Conservation (phyloP, 2,329 filamentous ascomycete species). For the Celoporthe dispersa region DNA sequence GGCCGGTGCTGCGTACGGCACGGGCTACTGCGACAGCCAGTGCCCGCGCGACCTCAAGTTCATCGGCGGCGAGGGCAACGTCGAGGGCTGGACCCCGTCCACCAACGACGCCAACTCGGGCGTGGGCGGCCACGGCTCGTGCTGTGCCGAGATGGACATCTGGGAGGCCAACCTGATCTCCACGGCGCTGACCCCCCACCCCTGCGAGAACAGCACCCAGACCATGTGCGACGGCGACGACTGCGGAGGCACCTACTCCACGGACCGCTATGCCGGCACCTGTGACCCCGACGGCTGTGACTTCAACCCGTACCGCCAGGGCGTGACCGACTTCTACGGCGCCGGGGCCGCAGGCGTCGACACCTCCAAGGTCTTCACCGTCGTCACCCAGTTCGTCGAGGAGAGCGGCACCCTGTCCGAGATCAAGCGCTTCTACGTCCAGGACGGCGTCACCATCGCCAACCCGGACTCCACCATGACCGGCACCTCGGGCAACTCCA, state of each 20-base stretch:
- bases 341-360: constrained; percentile 56
- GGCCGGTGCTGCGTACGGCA: constrained; percentile 63
- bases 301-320: constrained; percentile 70
- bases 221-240: constrained; percentile 50
- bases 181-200: constrained; percentile 56
- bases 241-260: constrained; percentile 54
- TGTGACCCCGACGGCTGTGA: constrained; percentile 71
- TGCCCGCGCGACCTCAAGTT: constrained; percentile 62
- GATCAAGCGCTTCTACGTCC: constrained; percentile 64
- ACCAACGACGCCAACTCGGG: constrained; percentile 54
- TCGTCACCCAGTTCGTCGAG: constrained; percentile 62
- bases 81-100: constrained; percentile 50
- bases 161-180: constrained; percentile 45
- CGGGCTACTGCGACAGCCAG: constrained; percentile 60
- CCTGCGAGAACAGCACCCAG: constrained; percentile 55
- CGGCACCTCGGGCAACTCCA: constrained; percentile 39
- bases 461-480: constrained; percentile 44
- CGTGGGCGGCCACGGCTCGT: constrained; percentile 49
- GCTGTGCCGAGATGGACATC: constrained; percentile 58
- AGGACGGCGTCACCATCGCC: constrained; percentile 58
- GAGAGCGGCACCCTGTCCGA: constrained; percentile 45
- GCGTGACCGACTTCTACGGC: constrained; percentile 64
- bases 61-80: constrained; percentile 58
- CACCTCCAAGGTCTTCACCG: constrained; percentile 61
- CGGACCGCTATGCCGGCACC: constrained; percentile 59